Evolutionary conservation across 129 eudicot genomes (phyloP).

Genomic region (Mikania micrantha): DNA sequence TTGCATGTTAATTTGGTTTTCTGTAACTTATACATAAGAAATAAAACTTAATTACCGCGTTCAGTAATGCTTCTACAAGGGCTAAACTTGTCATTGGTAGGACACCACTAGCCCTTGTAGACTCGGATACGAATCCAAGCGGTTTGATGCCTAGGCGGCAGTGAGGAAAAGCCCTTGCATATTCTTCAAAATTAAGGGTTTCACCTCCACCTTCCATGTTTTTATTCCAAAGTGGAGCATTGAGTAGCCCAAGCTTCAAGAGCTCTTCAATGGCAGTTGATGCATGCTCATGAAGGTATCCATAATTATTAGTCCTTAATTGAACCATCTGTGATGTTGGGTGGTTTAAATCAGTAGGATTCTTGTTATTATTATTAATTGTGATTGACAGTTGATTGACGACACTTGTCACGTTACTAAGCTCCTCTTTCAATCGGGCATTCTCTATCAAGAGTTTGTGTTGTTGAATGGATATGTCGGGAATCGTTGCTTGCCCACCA

Average conservation of each 20-base stretch:
- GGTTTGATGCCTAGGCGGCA: slow-evolving; percentile 48
- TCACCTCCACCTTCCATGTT: slow-evolving; percentile 43
- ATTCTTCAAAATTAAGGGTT: slow-evolving; percentile 45
- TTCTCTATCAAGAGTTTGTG: slow-evolving; percentile 46
- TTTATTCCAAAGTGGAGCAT: slow-evolving; percentile 50
- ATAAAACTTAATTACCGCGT: slow-evolving; percentile 31
- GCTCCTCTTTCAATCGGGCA: slow-evolving; percentile 55
- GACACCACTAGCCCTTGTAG: slow-evolving; percentile 43
- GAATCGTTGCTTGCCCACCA: slow-evolving; percentile 49
- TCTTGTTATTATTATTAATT: not conserved
- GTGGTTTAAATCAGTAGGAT: too few relatives aligned
- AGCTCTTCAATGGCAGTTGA: slow-evolving; percentile 64
- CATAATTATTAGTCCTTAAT: slow-evolving; percentile 33
- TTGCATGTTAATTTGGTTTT: too few relatives aligned
- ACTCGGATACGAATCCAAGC: slow-evolving; percentile 44
- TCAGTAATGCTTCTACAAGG: slow-evolving; percentile 44
- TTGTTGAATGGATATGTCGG: slow-evolving; percentile 33
- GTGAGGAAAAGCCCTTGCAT: slow-evolving; percentile 32
- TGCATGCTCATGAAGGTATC: slow-evolving; percentile 43
- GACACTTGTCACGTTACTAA: slow-evolving; percentile 32
- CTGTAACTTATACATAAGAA: not conserved
- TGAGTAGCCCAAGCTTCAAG: slow-evolving; percentile 44
- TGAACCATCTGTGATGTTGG: not conserved
- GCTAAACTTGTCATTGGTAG: slow-evolving; percentile 38
- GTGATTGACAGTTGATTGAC: slow-evolving; percentile 19